Evolutionary conservation across 176 grass and related monocot genomes (phyloP).

Genomic region (Zea luxurians): DNA sequence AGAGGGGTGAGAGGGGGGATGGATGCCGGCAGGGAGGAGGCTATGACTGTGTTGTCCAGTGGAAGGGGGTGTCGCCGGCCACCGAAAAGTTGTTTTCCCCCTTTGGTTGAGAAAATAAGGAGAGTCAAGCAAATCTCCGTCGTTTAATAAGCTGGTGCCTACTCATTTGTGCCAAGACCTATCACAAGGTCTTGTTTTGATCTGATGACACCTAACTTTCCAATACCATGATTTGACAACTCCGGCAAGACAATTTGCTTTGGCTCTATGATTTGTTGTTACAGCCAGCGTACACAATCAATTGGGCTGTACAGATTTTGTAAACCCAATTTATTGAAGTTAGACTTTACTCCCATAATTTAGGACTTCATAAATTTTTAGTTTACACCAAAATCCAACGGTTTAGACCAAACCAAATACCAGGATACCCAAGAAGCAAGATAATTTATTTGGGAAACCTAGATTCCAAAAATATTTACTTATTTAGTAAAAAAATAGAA

Average conservation of each 20-base stretch:
- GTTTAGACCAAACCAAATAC: background rate
- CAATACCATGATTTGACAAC: background rate
- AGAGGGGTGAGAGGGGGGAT: background rate
- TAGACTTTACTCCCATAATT: background rate
- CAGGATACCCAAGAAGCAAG: background rate
- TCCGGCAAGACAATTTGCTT: background rate
- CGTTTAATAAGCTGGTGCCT: background rate
- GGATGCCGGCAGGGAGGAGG: background rate
- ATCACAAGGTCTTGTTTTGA: background rate
- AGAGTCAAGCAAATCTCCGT: background rate
- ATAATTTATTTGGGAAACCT: background rate
- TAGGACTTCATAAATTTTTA: background rate
- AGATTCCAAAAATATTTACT: background rate
- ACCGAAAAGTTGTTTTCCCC: background rate
- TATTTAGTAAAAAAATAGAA: background rate
- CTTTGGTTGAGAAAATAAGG: background rate
- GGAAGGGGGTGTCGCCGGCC: background rate
- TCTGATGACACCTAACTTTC: background rate
- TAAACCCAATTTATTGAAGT: background rate
- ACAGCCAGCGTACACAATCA: background rate
- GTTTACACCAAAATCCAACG: background rate
- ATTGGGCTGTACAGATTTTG: background rate
- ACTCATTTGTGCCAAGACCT: background rate
- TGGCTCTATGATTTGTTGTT: background rate
- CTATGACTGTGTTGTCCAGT: background rate